These are phyloP conservation scores for Petasospora rhodanensis DNA, from an alignment of 1,139 yeast species.

Conservation along the genomic window DNA sequence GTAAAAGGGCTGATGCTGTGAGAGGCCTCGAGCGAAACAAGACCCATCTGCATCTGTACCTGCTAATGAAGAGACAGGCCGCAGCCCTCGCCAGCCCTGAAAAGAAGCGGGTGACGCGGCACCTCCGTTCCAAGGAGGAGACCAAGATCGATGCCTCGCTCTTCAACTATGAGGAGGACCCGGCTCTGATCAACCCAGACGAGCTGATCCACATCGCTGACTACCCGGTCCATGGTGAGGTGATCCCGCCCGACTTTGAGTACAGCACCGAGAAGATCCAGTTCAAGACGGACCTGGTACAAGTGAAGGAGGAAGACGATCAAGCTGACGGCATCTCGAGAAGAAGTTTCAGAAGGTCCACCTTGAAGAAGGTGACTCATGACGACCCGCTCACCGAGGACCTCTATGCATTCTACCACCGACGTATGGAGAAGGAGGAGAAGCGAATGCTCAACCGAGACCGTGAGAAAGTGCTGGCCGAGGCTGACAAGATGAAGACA, in stretches of 20 bases:
- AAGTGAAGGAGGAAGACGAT: slow-evolving; percentile 1
- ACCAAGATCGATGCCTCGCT: slow-evolving; percentile 18
- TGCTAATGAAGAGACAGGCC: not conserved
- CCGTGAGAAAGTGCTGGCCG: slow-evolving; percentile 43
- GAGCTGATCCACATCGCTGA: slow-evolving; percentile 9
- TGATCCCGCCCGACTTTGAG: slow-evolving; percentile 7
- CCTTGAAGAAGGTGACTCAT: slow-evolving; percentile 6
- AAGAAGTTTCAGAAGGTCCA: slow-evolving; percentile 13
- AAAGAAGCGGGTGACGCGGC: slow-evolving; percentile 12
- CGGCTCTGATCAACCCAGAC: slow-evolving; percentile 15
- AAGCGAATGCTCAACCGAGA: slow-evolving; percentile 58
- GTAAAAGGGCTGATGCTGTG: too few relatives aligned
- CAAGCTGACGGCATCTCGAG: slow-evolving; percentile 2
- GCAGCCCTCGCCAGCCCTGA: slow-evolving; percentile 2
- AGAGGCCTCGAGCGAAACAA: too few relatives aligned
- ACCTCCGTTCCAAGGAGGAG: slow-evolving; percentile 20
- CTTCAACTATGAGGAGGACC: slow-evolving; percentile 24
- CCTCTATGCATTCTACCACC: slow-evolving; percentile 47
- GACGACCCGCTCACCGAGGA: slow-evolving; percentile 46
- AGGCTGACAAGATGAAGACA: slow-evolving; percentile 44
- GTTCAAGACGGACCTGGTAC: slow-evolving; percentile 9
- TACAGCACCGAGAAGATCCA: slow-evolving; percentile 3
- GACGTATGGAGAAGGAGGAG: slow-evolving; percentile 64
- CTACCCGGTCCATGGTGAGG: not conserved
- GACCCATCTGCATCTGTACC: not conserved